Base-by-base conservation (phyloP, 176 grass and related monocot genomes). In the Carex cristatella region DNA sequence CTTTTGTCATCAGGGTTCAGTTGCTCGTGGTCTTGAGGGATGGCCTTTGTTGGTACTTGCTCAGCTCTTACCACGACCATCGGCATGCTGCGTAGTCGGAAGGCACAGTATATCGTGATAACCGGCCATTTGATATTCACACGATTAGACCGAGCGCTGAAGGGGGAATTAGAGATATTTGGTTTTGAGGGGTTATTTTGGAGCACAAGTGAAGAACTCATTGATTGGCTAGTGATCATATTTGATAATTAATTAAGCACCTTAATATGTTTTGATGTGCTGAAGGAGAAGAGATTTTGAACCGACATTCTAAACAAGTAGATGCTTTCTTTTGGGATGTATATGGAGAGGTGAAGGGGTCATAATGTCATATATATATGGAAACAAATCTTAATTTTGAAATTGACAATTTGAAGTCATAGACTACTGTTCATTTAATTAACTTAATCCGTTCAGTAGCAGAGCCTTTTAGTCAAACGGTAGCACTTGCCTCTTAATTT, bases 101-200 rank as follows among this genome's bases (percentile, higher is more conserved):
- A 64, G 14, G 40, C 61, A 18, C 23, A 32, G 13, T 63, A 83
- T 32, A 83, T 68, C 44, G 16, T 12, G 9, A 83, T 38, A 33
- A 35, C 62, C 63, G 42, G 81, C 81, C 81, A 83, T 68, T 63
- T 16, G 62, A 83, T 23, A 3, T 49, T 67, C 57, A 81, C 10
- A n/a, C 15, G 32, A 4, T 83, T 69, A 54, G 23, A 16, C 23
- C 63, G 58, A 28, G 81, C 18, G 11, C 3, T 12, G n/a, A 49
- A 54, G 40, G 11, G 40, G 0, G 62, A 69, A 10, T 12, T 68
- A 31, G 81, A n/a, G 42, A 69, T 44, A 32, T 83, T 83, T 56
- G 15, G 11, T 54, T 11, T 13, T 4, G 80, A 83, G 7, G 42
- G 35, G 3, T 28, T 55, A 68, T 51, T 40, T 40, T 40, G 38